Base-by-base conservation (phyloP, 495 filamentous ascomycete species). In the Glutinoglossum americanum region DNA sequence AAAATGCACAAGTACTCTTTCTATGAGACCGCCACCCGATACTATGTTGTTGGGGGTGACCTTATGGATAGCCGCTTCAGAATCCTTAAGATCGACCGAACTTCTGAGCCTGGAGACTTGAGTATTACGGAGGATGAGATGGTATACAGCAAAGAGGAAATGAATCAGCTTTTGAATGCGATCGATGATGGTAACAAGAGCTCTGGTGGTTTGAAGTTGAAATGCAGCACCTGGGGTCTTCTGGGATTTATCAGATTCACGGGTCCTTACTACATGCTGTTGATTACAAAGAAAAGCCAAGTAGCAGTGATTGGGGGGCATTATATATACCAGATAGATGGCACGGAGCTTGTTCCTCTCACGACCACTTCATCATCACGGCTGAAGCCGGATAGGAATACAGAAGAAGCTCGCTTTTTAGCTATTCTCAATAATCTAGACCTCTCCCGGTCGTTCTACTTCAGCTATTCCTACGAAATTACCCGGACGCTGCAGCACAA, bases 391-490 rank as follows among this genome's bases (percentile, higher is more conserved):
- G 88, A 96, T 60, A 79, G 81, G 55, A 89, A 94, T 65, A 76
- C 85, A 0, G 92, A 97, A 65, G 92, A 98, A 70, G 79, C 83
- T 53, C 78, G 92, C 49, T 97, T 89, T 67, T 76, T 96, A 47
- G 76, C 80, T 30, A 96, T 95, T 57, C 72, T 98, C 17, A 85
- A 84, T 66, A 93, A 94, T 63, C 75, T 98, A 10, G 92, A 98
- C 66, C 70, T 98, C 48, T 85, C 82, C 1, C 75, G 83, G 33
- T 93, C 85, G 0, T 97, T 98, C 67, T 98, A 98, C 71, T 98
- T 96, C 71, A 96, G 93, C 68, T 95, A 97, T 67, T 92, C 89
- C 2, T 98, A 98, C 69, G 86, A 97, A 64, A 85, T 97, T 64
- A 98, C 92, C 25, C 80, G 81, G 54, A 94, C 87, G 0, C 74